phyloP scores from a whole-genome alignment of 352 stramenopile species.

The Globisporangium canariense region DNA sequence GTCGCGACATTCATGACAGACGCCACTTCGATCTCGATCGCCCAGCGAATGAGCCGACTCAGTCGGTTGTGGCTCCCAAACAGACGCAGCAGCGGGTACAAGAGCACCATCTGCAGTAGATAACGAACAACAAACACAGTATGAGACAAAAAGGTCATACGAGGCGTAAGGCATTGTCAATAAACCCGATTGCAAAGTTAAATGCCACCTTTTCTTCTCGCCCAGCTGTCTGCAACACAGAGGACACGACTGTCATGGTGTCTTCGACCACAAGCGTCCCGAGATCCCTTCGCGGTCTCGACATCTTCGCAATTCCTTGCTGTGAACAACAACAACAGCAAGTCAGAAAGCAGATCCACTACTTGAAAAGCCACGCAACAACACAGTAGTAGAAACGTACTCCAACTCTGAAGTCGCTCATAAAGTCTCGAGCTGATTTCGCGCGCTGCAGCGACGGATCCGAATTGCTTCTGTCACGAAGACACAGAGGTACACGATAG shows the following conservation, averaged over 20 bases:
- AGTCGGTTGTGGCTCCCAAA: conserved; percentile 61
- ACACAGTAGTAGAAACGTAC: conserved; percentile 14
- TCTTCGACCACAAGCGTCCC: conserved; percentile 58
- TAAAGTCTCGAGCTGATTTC: conserved; percentile 42
- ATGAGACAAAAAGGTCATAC: no score
- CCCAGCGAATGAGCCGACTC: conserved; percentile 63
- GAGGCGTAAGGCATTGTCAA: no score
- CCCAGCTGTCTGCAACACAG: conserved; percentile 67
- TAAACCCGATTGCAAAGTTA: background rate
- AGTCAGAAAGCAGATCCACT: background rate
- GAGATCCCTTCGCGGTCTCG: conserved; percentile 40
- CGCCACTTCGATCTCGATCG: conserved; percentile 72
- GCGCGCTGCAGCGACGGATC: conserved; percentile 22
- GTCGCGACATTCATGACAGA: conserved; percentile 74
- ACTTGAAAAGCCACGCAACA: no score
- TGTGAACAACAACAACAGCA: background rate
- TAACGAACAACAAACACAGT: background rate
- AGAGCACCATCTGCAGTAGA: conserved; percentile 39
- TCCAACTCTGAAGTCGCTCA: conserved; percentile 32
- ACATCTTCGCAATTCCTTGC: conserved; percentile 19
- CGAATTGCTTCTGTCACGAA: background rate
- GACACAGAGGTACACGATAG: background rate
- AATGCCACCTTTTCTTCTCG: conserved; percentile 64
- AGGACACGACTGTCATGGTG: conserved; percentile 68
- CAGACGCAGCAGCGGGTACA: conserved; percentile 59